Evolutionary conservation across 768 basidiomycete species (phyloP).

Genomic region (Pulveroboletus sp.): DNA sequence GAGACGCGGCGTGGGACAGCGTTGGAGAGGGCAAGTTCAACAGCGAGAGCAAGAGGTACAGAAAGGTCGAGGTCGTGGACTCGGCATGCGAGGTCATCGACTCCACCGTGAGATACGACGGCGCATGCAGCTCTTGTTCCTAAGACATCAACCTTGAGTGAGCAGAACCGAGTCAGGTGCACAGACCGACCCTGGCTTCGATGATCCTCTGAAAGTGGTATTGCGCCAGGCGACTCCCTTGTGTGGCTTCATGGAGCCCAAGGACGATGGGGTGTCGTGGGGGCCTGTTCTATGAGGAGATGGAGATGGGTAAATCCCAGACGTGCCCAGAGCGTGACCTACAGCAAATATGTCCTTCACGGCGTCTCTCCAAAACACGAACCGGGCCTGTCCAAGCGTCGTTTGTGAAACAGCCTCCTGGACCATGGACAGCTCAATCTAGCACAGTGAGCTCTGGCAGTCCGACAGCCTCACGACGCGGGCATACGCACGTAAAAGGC

Average conservation of each 20-base stretch:
- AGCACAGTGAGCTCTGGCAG: conserved; percentile 8
- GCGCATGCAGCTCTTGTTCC: conserved; percentile 63
- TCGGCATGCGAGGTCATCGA: conserved; percentile 71
- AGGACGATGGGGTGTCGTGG: conserved; percentile 78
- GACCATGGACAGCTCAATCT: conserved; percentile 75
- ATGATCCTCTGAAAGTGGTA: conserved; percentile 83
- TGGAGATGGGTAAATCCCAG: conserved; percentile 16
- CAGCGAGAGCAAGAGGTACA: conserved; percentile 72
- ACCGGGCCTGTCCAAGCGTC: conserved; percentile 74
- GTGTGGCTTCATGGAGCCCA: conserved; percentile 57
- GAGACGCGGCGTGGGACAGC: conserved; percentile 74
- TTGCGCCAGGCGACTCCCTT: conserved; percentile 46
- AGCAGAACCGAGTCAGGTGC: neutral
- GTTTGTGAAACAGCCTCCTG: conserved; percentile 73
- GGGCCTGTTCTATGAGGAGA: conserved; percentile 54
- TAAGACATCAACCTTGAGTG: conserved; percentile 30
- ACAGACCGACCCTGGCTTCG: conserved; percentile 66
- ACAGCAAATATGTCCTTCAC: conserved; percentile 65
- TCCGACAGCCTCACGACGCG: neutral
- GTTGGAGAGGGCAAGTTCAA: conserved; percentile 51
- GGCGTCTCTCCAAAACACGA: conserved; percentile 86
- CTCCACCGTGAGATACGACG: conserved; percentile 62
- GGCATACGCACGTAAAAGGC: conserved; percentile 70
- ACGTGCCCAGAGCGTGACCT: conserved; percentile 20
- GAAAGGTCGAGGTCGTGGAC: conserved; percentile 71